Evolutionary conservation across 129 eudicot species (phyloP).

Genomic region (Deinandra increscens): DNA sequence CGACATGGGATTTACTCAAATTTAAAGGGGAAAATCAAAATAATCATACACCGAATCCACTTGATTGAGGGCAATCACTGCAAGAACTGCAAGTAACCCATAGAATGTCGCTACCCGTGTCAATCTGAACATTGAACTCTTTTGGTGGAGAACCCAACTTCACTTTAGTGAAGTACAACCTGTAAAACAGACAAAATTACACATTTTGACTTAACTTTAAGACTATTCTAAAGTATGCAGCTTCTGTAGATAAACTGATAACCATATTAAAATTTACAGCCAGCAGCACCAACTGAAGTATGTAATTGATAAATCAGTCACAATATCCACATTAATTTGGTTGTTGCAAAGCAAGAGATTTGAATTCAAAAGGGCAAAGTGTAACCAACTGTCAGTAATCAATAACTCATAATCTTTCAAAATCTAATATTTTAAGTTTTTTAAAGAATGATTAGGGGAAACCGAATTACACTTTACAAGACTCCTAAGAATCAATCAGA

Average conservation of each 20-base stretch:
- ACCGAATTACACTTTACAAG: too few relatives aligned
- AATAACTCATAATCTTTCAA: not conserved
- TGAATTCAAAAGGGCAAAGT: slow-evolving; percentile 22
- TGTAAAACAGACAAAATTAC: slow-evolving; percentile 19
- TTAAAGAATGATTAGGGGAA: not conserved
- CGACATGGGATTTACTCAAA: not conserved
- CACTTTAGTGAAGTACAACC: slow-evolving; percentile 85
- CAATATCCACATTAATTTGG: not conserved
- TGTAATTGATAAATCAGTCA: not conserved
- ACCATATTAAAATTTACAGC: slow-evolving; percentile 7
- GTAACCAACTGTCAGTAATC: slow-evolving; percentile 22
- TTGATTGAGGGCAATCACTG: slow-evolving; percentile 68
- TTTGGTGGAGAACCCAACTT: slow-evolving; percentile 88
- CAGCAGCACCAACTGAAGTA: slow-evolving; percentile 3
- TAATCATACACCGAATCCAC: slow-evolving; percentile 82
- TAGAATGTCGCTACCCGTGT: slow-evolving; percentile 89
- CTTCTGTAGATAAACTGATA: not conserved
- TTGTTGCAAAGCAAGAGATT: not conserved
- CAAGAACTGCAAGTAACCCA: slow-evolving; percentile 93
- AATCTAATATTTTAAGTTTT: slow-evolving; percentile 30
- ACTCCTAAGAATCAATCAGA: too few relatives aligned
- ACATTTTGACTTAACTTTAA: slow-evolving; percentile 26
- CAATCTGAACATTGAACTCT: slow-evolving; percentile 90
- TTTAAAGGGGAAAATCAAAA: not conserved
- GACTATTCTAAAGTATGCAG: slow-evolving; percentile 7